These are phyloP conservation scores for Pseudocercospora ulei DNA, from an alignment of 2,329 filamentous ascomycete genomes.

Conservation along the genomic window DNA sequence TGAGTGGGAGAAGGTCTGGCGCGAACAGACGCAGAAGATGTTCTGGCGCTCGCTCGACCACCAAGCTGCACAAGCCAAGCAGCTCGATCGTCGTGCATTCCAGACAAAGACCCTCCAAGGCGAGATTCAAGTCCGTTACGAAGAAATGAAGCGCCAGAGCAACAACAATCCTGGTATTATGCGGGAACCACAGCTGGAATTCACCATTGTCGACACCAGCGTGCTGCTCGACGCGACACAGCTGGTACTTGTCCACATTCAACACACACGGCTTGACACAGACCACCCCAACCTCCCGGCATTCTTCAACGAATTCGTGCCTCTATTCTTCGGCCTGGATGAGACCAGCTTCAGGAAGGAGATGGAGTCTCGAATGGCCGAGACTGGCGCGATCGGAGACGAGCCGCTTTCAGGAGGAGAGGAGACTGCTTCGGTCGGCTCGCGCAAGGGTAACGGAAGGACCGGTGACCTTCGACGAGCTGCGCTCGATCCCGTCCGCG, in stretches of 20 bases:
- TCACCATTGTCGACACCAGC: constrained; percentile 53
- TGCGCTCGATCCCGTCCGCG: constrained; percentile 71
- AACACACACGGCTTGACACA: constrained; percentile 36
- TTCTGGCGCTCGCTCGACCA: constrained; percentile 96
- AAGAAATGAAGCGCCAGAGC: constrained; percentile 67
- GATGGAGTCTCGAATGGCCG: constrained; percentile 38
- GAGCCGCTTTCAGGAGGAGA: constrained; percentile 55
- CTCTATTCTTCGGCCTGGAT: constrained; percentile 45
- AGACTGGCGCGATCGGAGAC: constrained; percentile 63
- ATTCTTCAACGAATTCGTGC: constrained; percentile 45
- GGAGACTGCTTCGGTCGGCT: constrained; percentile 59
- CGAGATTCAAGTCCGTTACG: constrained; percentile 82
- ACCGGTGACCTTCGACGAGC: constrained; percentile 71
- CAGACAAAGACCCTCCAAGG: constrained; percentile 82
- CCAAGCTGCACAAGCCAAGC: constrained; percentile 83
- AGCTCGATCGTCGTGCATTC: constrained; percentile 74
- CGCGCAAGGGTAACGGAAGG: constrained; percentile 43
- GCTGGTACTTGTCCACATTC: constrained; percentile 38
- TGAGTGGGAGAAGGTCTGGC: constrained; percentile 99
- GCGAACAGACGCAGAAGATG: constrained; percentile 85
- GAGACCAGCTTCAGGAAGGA: constrained; percentile 55
- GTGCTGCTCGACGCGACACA: constrained; percentile 46
- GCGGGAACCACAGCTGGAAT: constrained; percentile 55
- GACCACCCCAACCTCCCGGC: constrained; percentile 40
- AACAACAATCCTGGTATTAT: constrained; percentile 26